phyloP scores from a whole-genome alignment of 345 rosid species.

The Pugionium dolabratum region DNA sequence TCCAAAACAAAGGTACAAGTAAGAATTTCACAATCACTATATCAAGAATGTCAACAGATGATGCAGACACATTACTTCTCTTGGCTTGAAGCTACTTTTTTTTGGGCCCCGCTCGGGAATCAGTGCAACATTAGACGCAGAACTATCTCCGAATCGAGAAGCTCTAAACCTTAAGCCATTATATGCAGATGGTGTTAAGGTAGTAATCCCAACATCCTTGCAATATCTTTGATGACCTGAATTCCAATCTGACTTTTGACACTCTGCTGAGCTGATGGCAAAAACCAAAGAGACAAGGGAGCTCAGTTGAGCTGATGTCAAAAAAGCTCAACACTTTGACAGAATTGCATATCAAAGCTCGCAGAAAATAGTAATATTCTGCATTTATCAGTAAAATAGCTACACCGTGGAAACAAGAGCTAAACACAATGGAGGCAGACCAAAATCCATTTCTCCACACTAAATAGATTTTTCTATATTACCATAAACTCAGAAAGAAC shows the following conservation, averaged over 20 bases:
- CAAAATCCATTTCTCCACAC: too few species aligned
- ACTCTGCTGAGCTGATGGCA: conserved; percentile 54
- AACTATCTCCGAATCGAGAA: conserved; percentile 36
- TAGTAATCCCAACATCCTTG: conserved; percentile 39
- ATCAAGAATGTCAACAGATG: neutral
- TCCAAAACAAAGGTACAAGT: conserved; percentile 11
- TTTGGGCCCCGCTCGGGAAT: conserved; percentile 48
- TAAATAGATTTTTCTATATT: too few species aligned
- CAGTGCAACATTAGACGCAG: conserved; percentile 48
- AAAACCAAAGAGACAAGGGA: conserved; percentile 1
- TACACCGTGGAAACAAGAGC: too few species aligned
- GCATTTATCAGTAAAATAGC: too few species aligned
- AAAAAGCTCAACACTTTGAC: too few species aligned
- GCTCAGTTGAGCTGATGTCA: too few species aligned
- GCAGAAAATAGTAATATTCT: too few species aligned
- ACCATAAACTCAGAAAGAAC: too few species aligned
- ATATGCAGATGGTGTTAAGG: conserved; percentile 31
- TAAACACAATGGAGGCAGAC: too few species aligned
- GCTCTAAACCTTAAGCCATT: conserved; percentile 37
- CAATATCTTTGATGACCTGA: conserved; percentile 63
- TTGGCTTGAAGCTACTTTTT: conserved; percentile 50
- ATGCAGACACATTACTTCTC: conserved; percentile 50
- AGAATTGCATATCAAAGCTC: too few species aligned
- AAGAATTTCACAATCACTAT: conserved; percentile 19
- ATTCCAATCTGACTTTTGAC: conserved; percentile 76